Evolutionary conservation across 768 basidiomycete species (phyloP).

Genomic region (Calocera viscosa): DNA sequence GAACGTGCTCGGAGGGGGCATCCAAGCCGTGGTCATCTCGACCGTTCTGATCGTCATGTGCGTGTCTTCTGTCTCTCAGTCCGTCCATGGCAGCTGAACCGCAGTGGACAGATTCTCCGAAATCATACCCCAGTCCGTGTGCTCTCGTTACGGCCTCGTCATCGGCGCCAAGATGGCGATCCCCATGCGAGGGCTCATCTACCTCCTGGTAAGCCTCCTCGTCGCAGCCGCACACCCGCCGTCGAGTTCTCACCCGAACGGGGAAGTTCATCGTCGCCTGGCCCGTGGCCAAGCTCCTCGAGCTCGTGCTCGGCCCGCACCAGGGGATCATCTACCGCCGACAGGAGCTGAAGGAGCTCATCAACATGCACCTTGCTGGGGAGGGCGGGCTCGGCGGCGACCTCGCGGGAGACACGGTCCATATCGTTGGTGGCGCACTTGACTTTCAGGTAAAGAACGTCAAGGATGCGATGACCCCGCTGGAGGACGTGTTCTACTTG

Average conservation of each 20-base stretch:
- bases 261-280: slow-evolving; percentile 45
- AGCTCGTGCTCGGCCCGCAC: slow-evolving; percentile 64
- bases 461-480: slow-evolving; percentile 71
- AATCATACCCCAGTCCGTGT: slow-evolving; percentile 87
- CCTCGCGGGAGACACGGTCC: slow-evolving; percentile 72
- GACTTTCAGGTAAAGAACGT: slow-evolving; percentile 79
- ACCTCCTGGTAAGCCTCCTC: slow-evolving; percentile 40
- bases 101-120: slow-evolving; percentile 55
- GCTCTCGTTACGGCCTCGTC: slow-evolving; percentile 78
- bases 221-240: no score
- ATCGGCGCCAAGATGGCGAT: slow-evolving; percentile 78
- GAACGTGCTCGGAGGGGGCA: slow-evolving; percentile 64
- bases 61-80: slow-evolving; percentile 27
- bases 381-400: slow-evolving; percentile 66
- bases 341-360: slow-evolving; percentile 77
- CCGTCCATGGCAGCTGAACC: background rate
- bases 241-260: background rate
- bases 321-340: slow-evolving; percentile 87
- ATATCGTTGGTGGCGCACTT: slow-evolving; percentile 79
- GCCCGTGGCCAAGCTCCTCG: slow-evolving; percentile 75
- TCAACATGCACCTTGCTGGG: slow-evolving; percentile 69
- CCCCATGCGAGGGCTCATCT: slow-evolving; percentile 55
- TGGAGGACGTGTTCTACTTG: slow-evolving; percentile 72
- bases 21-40: slow-evolving; percentile 64
- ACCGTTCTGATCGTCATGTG: slow-evolving; percentile 81